phyloP scores from a whole-genome alignment of 805 yeast species.

The Candida fluviatilis region DNA sequence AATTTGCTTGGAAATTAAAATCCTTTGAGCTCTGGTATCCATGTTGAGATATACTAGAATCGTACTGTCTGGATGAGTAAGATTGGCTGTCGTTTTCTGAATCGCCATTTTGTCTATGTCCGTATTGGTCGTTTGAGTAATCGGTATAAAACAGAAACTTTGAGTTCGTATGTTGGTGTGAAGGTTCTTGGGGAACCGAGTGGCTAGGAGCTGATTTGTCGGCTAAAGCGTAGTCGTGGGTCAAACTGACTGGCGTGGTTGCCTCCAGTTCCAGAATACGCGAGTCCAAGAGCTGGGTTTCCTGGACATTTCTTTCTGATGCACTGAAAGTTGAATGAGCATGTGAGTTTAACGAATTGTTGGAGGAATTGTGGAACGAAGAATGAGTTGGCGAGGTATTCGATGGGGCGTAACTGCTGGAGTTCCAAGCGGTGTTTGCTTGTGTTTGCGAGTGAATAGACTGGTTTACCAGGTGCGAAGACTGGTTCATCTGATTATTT shows the following conservation, averaged over 20 bases:
- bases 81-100: no score
- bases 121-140: background rate
- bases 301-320: conserved; percentile 1
- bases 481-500: no score
- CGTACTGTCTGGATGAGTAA: no score
- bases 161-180: conserved; percentile 2
- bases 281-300: background rate
- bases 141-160: conserved; percentile 1
- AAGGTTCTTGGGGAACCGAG: background rate
- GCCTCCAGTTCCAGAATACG: background rate
- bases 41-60: no score
- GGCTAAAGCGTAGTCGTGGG: background rate
- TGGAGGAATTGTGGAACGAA: background rate
- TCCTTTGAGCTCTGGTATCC: background rate
- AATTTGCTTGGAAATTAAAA: background rate
- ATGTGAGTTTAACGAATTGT: conserved; percentile 1
- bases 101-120: background rate
- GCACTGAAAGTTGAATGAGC: conserved; percentile 1
- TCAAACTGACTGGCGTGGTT: background rate
- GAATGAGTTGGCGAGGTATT: background rate
- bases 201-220: background rate
- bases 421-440: no score
- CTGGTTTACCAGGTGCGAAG: no score
- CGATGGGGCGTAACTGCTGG: background rate
- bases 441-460: no score